Conservation (phyloP, 2,329 filamentous ascomycete species). For the Aspergillus caelatus region DNA sequence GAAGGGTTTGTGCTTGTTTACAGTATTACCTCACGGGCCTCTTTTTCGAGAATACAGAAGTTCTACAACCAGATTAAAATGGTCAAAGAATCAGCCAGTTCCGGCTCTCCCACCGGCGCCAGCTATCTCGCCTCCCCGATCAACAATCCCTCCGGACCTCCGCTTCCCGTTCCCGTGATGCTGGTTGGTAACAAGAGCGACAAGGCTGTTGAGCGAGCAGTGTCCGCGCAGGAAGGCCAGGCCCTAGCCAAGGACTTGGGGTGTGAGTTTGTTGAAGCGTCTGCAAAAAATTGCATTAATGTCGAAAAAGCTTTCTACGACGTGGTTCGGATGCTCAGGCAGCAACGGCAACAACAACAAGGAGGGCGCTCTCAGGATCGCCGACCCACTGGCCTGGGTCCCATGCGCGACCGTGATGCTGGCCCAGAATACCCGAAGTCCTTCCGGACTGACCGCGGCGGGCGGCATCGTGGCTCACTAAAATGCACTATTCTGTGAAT, state of each 20-base stretch:
- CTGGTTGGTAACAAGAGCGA: slow-evolving; percentile 98
- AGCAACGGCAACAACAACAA: slow-evolving; percentile 67
- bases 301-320: slow-evolving; percentile 99
- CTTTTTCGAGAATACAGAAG: slow-evolving; percentile 89
- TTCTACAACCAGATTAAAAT: slow-evolving; percentile 97
- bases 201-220: slow-evolving; percentile 90
- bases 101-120: slow-evolving; percentile 56
- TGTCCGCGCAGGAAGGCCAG: slow-evolving; percentile 93
- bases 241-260: slow-evolving; percentile 88
- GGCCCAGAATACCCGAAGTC: slow-evolving; percentile 43
- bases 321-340: slow-evolving; percentile 85
- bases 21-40: slow-evolving; percentile 95
- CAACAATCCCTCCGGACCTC: slow-evolving; percentile 51
- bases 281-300: slow-evolving; percentile 97
- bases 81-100: slow-evolving; percentile 81
- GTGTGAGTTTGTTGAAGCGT: slow-evolving; percentile 96
- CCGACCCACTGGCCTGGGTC: slow-evolving; percentile 39
- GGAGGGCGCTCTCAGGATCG: slow-evolving; percentile 39
- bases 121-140: slow-evolving; percentile 54
- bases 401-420: slow-evolving; percentile 39
- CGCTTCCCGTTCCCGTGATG: slow-evolving; percentile 85
- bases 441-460: slow-evolving; percentile 42
- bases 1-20: slow-evolving; percentile 98
- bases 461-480: slow-evolving; percentile 39
- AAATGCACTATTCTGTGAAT: slow-evolving; percentile 43